Base-by-base conservation (phyloP, 2,329 filamentous ascomycete genomes). In the Hymenoscyphus scutula region DNA sequence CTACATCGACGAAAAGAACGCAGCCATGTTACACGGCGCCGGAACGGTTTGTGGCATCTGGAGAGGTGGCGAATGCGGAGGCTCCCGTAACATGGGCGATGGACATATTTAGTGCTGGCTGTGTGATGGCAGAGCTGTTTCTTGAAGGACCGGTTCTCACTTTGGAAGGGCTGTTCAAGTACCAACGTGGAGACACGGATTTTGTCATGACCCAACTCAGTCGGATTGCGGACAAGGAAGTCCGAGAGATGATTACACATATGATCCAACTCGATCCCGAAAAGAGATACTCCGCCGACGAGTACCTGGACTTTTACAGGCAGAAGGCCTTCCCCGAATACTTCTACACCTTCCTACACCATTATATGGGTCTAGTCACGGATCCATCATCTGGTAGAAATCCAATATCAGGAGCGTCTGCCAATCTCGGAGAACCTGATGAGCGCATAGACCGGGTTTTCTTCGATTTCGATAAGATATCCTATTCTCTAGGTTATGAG, bases 101-200 rank as follows among this genome's bases (percentile, higher is more conserved):
- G 96, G 95, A 99, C 74, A 89, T 99, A 38, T 99, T 99, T 79
- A 98, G 95, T 75, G 90, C 89, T 25, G 95, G 95, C 7, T 99
- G 96, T 74, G 93, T 98, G 45, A 96, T 99, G 71, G 95, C 95
- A 1, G 95, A 99, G 75, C 82, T 99, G 41, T 97, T 99, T 69
- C 84, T 98, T 5, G 95, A 99, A 77, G 85, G 92, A 0, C 93
- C 96, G 8, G 94, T 98, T n/a, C 98, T 99, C 77, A 96, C 88
- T n/a, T 82, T 99, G 11, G 96, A 92, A 70, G 94, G 98, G 75
- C 84, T 99, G 59, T 98, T 94, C 80, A 94, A 93, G 73, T 99
- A 97, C 73, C 89, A 92, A 48, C 89, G 91, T 66, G 90, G 92
- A 68, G 93, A 99, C 73, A 98, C 97, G 74, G 92, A 97, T 71